Evolutionary conservation across 768 basidiomycete species (phyloP).

Genomic region (Ramaria sp.): DNA sequence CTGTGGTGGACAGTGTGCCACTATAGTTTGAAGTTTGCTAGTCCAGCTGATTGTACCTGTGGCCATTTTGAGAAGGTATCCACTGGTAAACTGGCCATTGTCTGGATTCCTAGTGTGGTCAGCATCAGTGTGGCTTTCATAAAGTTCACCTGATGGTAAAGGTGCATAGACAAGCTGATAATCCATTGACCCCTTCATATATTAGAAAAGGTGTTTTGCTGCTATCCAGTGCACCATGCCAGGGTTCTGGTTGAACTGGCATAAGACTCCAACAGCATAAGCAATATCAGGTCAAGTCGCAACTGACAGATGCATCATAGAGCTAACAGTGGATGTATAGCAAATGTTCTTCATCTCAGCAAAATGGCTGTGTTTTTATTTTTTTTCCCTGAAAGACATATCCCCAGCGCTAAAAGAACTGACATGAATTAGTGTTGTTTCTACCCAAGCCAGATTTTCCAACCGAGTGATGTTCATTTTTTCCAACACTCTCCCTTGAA

Average conservation of each 20-base stretch:
- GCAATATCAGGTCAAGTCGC: constrained; percentile 26
- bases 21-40: constrained; percentile 16
- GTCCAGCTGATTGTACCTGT: constrained; percentile 16
- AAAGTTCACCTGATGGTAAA: neutral
- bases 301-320: constrained; percentile 21
- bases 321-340: constrained; percentile 22
- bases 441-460: no score
- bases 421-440: no score
- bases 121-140: constrained; percentile 19
- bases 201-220: constrained; percentile 24
- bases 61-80: constrained; percentile 16
- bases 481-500: no score
- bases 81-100: constrained; percentile 14
- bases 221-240: constrained; percentile 25
- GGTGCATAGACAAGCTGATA: constrained; percentile 15
- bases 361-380: no score
- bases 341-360: constrained; percentile 18
- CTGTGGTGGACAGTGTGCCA: constrained; percentile 17
- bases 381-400: no score
- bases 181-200: constrained; percentile 25
- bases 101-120: constrained; percentile 17
- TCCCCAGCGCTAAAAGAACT: no score
- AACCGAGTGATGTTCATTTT: no score
- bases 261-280: constrained; percentile 20
- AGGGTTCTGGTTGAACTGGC: constrained; percentile 22